A percentile compares a stretch with the other conserved stretches of the same genome.
phyloP scores from a whole-genome alignment of 2,329 filamentous ascomycete genomes.

The Diaporthe amygdali region DNA sequence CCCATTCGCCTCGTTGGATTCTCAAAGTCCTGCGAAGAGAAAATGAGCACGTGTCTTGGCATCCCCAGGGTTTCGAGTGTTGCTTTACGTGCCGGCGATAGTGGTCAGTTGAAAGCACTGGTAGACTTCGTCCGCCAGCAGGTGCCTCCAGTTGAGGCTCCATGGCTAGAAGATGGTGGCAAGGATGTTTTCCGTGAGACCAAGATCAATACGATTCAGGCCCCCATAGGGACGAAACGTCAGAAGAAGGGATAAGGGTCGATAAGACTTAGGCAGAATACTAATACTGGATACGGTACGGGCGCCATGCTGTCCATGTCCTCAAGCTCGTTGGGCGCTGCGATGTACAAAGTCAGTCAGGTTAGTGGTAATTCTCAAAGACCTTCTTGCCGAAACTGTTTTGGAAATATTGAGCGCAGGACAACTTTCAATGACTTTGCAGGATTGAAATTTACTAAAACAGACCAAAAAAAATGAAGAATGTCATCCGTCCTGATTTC shows the following conservation, averaged over 20 bases:
- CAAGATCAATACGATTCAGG: conserved; percentile 52
- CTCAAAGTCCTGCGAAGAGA: conserved; percentile 62
- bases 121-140: conserved; percentile 59
- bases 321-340: not conserved
- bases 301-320: not conserved
- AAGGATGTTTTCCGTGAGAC: conserved; percentile 47
- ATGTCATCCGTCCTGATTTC: not conserved
- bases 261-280: not conserved
- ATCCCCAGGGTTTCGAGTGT: conserved; percentile 70
- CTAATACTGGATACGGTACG: not conserved
- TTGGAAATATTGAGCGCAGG: too few relatives aligned
- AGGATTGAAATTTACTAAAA: not conserved
- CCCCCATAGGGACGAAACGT: conserved; percentile 43
- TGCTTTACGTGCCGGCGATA: conserved; percentile 56
- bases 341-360: not conserved
- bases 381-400: not conserved
- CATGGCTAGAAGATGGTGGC: conserved; percentile 60
- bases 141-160: conserved; percentile 56
- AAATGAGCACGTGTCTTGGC: conserved; percentile 61
- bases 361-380: not conserved
- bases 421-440: too few relatives aligned
- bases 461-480: not conserved
- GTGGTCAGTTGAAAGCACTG: conserved; percentile 62
- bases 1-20: conserved; percentile 66
- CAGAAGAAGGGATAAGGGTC: conserved; percentile 26